Percentiles rank a stretch among this genome's conserved stretches.
Evolutionary conservation across 495 filamentous ascomycete species (phyloP).

Genomic region (Trichoderma erinaceum): DNA sequence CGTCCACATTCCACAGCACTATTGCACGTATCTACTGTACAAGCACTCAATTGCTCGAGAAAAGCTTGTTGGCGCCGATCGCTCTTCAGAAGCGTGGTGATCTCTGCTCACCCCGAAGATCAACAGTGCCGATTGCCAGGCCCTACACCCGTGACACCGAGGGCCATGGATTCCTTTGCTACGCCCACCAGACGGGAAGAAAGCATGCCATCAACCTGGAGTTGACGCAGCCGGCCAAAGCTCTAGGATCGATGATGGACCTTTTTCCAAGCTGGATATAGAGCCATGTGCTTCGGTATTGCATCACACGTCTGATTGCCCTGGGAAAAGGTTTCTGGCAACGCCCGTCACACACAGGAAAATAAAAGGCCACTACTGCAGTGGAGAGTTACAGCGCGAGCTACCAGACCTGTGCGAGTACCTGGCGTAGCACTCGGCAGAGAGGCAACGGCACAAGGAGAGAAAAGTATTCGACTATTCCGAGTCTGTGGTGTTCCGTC

Average conservation of each 20-base stretch:
- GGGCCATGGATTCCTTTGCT: not conserved
- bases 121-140: not conserved
- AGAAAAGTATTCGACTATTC: not conserved
- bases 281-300: slow-evolving; percentile 3
- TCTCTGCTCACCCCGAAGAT: slow-evolving; percentile 10
- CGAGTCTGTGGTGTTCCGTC: not conserved
- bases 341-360: not conserved
- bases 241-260: too few relatives aligned
- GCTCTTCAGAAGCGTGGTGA: not conserved
- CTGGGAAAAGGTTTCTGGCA: not conserved
- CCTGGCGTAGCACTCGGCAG: not conserved
- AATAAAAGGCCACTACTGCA: not conserved
- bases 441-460: not conserved
- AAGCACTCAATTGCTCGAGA: not conserved
- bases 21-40: not conserved
- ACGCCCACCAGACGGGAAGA: not conserved
- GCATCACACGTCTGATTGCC: not conserved
- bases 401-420: slow-evolving; percentile 2
- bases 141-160: not conserved
- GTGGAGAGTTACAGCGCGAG: not conserved
- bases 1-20: not conserved
- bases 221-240: not conserved
- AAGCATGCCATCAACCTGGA: not conserved
- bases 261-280: too few relatives aligned
- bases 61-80: slow-evolving; percentile 12